Base-by-base conservation (phyloP, 2,329 filamentous ascomycete genomes). In the Rhynchosporium secalis region DNA sequence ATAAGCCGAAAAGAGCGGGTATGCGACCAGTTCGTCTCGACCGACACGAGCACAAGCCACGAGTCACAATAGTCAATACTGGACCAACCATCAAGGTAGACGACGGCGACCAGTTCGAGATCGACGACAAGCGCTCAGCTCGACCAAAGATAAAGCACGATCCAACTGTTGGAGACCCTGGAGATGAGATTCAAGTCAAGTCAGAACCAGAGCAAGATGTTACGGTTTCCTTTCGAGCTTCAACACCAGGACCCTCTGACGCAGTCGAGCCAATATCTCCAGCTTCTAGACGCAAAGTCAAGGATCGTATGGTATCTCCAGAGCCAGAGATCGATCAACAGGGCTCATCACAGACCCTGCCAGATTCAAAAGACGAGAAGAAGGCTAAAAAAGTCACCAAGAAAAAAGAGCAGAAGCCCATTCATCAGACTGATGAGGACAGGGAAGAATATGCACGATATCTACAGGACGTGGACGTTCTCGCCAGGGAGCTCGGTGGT, bases 371-470 rank as follows among this genome's bases (percentile, higher is more conserved):
- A 52, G 58, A 57, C 48, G 61, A 56, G n/a, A 58, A 60, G 28
- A 56, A 61, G 48, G 62, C 36, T 54, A 61, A 56, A 52, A 57
- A 15, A 60, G 26, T 33, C 7, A 63, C 12, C 20, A 67, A 66
- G 46, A 69, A 62, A 54, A 40, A 56, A 5, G 65, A 65, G 3
- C 61, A 62, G 41, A 75, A 76, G 52, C 79, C 78, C 0, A 75
- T 77, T 28, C 74, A 82, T 43, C 80, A 83, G 65, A 84, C 81
- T 1, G 78, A 80, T 58, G 80, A 83, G 69, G 82, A 84, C 62
- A 74, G 74, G 47, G 76, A 77, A 47, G 81, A 84, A 69, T 81
- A 78, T 73, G 75, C 77, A 31, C 79, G 81, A 20, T 76, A 78
- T 61, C 74, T 80, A 45, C 72, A 76, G 13, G 80, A 82, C 61